Evolutionary conservation across 805 yeast species (phyloP).

Genomic region (Ogataea populi-albae): DNA sequence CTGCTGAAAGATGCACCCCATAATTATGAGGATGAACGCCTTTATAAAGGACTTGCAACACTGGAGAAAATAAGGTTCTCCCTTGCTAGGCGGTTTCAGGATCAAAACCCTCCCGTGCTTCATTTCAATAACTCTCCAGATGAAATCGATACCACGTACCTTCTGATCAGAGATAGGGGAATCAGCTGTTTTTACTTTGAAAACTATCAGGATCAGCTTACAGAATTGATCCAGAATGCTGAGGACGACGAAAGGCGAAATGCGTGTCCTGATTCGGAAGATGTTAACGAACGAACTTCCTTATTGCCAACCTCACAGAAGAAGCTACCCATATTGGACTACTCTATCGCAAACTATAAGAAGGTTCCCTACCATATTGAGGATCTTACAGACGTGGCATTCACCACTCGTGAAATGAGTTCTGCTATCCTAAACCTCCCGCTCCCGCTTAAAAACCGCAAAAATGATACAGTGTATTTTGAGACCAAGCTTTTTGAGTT

Average conservation of each 20-base stretch:
- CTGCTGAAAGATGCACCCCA: slow-evolving; percentile 17
- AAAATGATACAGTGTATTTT: slow-evolving; percentile 58
- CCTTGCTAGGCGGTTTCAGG: slow-evolving; percentile 25
- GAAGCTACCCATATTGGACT: slow-evolving; percentile 11
- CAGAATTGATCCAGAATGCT: slow-evolving; percentile 19
- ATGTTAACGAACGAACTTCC: slow-evolving; percentile 18
- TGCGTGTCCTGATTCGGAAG: slow-evolving; percentile 2
- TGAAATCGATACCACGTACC: slow-evolving; percentile 28
- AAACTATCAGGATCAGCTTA: slow-evolving; percentile 31
- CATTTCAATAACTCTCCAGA: slow-evolving; percentile 24
- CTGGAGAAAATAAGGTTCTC: slow-evolving; percentile 25
- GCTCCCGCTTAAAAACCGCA: slow-evolving; percentile 34
- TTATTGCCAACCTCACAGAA: slow-evolving; percentile 13
- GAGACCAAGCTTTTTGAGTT: slow-evolving; percentile 54
- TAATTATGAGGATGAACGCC: slow-evolving; percentile 18
- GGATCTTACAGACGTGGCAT: slow-evolving; percentile 33
- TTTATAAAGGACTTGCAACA: slow-evolving; percentile 19
- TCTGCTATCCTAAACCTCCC: slow-evolving; percentile 33
- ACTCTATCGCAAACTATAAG: slow-evolving; percentile 15
- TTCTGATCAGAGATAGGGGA: slow-evolving; percentile 36
- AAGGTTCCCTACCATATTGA: slow-evolving; percentile 29
- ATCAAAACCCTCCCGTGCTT: slow-evolving; percentile 25
- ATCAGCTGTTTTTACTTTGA: slow-evolving; percentile 33
- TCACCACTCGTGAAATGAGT: slow-evolving; percentile 21
- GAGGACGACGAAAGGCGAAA: slow-evolving; percentile 15